Evolutionary conservation across 2,329 filamentous ascomycete genomes (phyloP).

Genomic region (Fusarium bactridioides): DNA sequence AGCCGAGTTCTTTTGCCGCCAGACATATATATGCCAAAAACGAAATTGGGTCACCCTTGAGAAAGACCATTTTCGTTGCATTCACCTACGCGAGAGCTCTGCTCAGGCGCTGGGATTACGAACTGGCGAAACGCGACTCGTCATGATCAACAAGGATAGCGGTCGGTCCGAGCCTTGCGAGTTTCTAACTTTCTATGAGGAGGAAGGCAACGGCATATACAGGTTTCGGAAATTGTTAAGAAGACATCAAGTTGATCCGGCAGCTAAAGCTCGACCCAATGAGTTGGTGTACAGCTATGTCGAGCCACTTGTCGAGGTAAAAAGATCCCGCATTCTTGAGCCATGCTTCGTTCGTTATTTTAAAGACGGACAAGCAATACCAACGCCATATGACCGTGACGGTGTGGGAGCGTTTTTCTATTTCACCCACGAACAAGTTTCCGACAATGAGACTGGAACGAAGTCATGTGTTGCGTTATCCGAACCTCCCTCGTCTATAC

Average conservation of each 20-base stretch:
- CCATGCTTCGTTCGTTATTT: slow-evolving; percentile 69
- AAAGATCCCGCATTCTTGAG: slow-evolving; percentile 54
- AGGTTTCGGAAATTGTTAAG: slow-evolving; percentile 62
- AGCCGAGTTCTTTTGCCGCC: slow-evolving; percentile 72
- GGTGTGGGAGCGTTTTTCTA: slow-evolving; percentile 74
- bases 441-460: neutral
- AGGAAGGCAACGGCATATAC: slow-evolving; percentile 29
- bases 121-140: slow-evolving; percentile 68
- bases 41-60: slow-evolving; percentile 69
- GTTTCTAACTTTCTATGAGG: slow-evolving; percentile 51
- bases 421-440: slow-evolving; percentile 55
- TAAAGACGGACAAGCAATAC: slow-evolving; percentile 53
- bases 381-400: slow-evolving; percentile 69
- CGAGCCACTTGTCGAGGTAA: slow-evolving; percentile 48
- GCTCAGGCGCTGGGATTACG: slow-evolving; percentile 45
- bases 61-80: slow-evolving; percentile 63
- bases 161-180: slow-evolving; percentile 67
- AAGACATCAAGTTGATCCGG: slow-evolving; percentile 52
- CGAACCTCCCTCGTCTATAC: slow-evolving; percentile 49
- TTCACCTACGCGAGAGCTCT: slow-evolving; percentile 43
- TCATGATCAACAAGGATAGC: slow-evolving; percentile 41
- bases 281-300: slow-evolving; percentile 64
- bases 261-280: slow-evolving; percentile 55
- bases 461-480: slow-evolving; percentile 47
- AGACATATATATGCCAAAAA: slow-evolving; percentile 69